Conservation (phyloP, 495 filamentous ascomycete genomes). For the Pyrenula massariospora region DNA sequence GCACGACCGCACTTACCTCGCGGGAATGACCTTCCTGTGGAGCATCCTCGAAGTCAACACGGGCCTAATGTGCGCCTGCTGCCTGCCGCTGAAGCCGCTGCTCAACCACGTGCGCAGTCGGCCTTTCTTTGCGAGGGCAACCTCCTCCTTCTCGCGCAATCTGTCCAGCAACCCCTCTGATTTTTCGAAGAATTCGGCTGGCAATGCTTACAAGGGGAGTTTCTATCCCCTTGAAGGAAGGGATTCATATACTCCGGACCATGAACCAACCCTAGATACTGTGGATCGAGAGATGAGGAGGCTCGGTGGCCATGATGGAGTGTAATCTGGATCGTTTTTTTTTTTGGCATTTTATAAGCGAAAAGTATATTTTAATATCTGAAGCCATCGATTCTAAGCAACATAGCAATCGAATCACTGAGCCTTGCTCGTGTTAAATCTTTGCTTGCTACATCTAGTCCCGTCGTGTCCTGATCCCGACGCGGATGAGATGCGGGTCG, state of each 20-base stretch:
- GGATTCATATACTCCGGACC: background rate
- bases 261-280: background rate
- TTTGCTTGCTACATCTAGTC: too few relatives aligned
- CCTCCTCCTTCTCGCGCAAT: background rate
- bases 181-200: background rate
- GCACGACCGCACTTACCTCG: slow-evolving; percentile 20
- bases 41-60: slow-evolving; percentile 31
- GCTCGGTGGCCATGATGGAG: too few relatives aligned
- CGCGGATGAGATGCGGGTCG: too few relatives aligned
- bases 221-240: background rate
- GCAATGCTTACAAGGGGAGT: background rate
- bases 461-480: too few relatives aligned
- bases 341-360: too few relatives aligned
- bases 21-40: slow-evolving; percentile 21
- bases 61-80: slow-evolving; percentile 27
- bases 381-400: too few relatives aligned
- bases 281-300: background rate
- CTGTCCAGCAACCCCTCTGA: background rate
- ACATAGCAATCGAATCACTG: too few relatives aligned
- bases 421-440: too few relatives aligned
- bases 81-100: slow-evolving; percentile 19
- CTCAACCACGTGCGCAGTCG: slow-evolving; percentile 1
- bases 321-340: too few relatives aligned
- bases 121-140: background rate
- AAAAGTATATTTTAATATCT: too few relatives aligned